phyloP scores from a whole-genome alignment of 2,329 filamentous ascomycete genomes.

The Graphilbum fragrans region DNA sequence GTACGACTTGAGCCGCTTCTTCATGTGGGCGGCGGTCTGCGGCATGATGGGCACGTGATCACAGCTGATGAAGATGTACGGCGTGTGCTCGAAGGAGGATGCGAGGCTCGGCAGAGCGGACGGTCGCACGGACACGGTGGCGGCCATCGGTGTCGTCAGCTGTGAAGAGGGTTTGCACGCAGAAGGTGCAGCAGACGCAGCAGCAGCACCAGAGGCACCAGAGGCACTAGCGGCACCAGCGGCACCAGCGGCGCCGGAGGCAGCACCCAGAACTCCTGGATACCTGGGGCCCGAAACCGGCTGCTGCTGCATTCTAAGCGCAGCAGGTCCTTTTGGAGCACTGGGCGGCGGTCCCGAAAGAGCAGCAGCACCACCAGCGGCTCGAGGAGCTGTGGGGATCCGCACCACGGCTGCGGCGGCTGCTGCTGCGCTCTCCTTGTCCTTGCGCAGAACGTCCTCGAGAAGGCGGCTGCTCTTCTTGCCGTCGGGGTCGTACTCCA shows the following conservation, averaged over 20 bases:
- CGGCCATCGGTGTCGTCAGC: slow-evolving; percentile 36
- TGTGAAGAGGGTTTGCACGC: too few species aligned
- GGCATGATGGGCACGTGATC: slow-evolving; percentile 76
- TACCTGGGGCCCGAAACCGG: background rate
- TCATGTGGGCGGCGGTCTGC: slow-evolving; percentile 79
- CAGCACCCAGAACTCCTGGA: slow-evolving; percentile 1
- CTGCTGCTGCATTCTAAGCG: slow-evolving; percentile 21
- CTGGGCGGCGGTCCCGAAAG: slow-evolving; percentile 54
- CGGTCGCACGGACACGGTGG: slow-evolving; percentile 21
- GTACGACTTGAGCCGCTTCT: slow-evolving; percentile 77
- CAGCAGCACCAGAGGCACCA: slow-evolving; percentile 18
- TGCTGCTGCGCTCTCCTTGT: slow-evolving; percentile 37
- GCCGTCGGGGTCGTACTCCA: slow-evolving; percentile 84
- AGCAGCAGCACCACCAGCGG: slow-evolving; percentile 16
- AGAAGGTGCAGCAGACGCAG: too few species aligned
- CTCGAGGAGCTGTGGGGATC: slow-evolving; percentile 20
- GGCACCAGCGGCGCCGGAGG: slow-evolving; percentile 15
- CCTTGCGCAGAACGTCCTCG: slow-evolving; percentile 58
- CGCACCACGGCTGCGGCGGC: slow-evolving; percentile 5
- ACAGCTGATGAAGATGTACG: slow-evolving; percentile 84
- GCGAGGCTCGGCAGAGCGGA: slow-evolving; percentile 57
- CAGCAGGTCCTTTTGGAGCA: slow-evolving; percentile 76
- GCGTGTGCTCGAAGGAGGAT: slow-evolving; percentile 60
- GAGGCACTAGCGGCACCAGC: slow-evolving; percentile 13
- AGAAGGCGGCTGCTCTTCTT: slow-evolving; percentile 69